Conservation (phyloP, 2,329 filamentous ascomycete genomes). For the Mariannaea elegans region DNA sequence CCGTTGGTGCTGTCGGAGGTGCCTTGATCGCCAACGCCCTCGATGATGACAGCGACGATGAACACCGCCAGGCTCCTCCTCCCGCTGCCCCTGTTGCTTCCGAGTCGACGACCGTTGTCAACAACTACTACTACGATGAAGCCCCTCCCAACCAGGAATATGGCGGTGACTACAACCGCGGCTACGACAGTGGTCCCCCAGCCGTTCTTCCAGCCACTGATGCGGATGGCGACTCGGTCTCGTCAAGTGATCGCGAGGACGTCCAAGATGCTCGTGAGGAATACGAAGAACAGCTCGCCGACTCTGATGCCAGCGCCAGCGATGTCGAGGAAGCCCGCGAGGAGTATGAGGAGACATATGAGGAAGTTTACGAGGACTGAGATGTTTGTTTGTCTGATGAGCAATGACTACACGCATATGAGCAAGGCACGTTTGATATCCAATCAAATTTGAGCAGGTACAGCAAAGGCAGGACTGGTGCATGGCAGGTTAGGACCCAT, state of each 20-base stretch:
- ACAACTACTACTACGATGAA: constrained; percentile 16
- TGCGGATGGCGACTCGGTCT: constrained; percentile 52
- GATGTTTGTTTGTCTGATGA: constrained; percentile 19
- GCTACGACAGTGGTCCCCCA: constrained; percentile 41
- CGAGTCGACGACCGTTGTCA: neutral
- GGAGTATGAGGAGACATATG: constrained; percentile 52
- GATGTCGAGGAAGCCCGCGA: constrained; percentile 63
- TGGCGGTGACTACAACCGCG: constrained; percentile 27
- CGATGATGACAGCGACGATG: constrained; percentile 38
- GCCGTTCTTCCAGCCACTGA: constrained; percentile 50
- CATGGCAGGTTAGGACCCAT: constrained; percentile 11
- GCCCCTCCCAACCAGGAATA: neutral
- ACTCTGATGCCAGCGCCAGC: constrained; percentile 59
- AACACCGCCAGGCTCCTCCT: constrained; percentile 25
- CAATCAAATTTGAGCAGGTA: constrained; percentile 25
- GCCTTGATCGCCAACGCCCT: constrained; percentile 66
- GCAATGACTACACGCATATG: constrained; percentile 14
- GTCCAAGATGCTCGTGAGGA: constrained; percentile 53
- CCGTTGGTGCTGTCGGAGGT: constrained; percentile 64
- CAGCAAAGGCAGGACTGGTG: neutral
- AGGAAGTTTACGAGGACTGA: constrained; percentile 41
- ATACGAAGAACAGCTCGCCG: constrained; percentile 54
- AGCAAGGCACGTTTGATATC: constrained; percentile 33
- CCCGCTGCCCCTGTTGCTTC: constrained; percentile 19
- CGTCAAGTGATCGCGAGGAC: constrained; percentile 53